These are phyloP conservation scores for Curvularia sp. DNA, from an alignment of 2,329 filamentous ascomycete genomes.

Conservation along the genomic window DNA sequence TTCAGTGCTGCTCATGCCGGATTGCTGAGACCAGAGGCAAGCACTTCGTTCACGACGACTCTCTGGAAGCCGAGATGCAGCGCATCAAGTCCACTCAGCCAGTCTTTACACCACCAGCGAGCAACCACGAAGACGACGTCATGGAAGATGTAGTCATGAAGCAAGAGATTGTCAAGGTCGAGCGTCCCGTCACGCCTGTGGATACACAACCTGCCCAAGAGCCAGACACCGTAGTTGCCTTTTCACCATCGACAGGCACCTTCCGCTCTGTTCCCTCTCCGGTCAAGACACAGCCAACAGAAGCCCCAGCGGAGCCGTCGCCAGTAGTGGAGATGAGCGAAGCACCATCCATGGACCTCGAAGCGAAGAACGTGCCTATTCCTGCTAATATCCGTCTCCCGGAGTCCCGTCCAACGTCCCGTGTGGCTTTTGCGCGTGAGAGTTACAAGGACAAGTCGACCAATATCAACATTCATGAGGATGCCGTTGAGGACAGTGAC, in stretches of 20 bases:
- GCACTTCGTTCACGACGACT: slow-evolving; percentile 50
- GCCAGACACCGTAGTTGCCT: slow-evolving; percentile 37
- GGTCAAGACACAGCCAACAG: slow-evolving; percentile 28
- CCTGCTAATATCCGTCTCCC: slow-evolving; percentile 21
- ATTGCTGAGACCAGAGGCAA: slow-evolving; percentile 50
- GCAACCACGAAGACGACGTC: slow-evolving; percentile 62
- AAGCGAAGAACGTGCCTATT: slow-evolving; percentile 29
- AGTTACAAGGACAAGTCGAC: slow-evolving; percentile 23
- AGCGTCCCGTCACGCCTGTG: slow-evolving; percentile 33
- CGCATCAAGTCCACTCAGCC: slow-evolving; percentile 54
- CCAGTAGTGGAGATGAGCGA: slow-evolving; percentile 28
- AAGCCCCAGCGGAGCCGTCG: slow-evolving; percentile 25
- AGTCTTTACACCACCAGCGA: slow-evolving; percentile 68
- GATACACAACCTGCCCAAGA: slow-evolving; percentile 10
- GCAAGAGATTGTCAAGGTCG: slow-evolving; percentile 27
- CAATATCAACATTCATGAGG: slow-evolving; percentile 42
- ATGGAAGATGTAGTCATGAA: slow-evolving; percentile 43
- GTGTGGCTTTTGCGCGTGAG: slow-evolving; percentile 19
- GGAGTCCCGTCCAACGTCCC: slow-evolving; percentile 13
- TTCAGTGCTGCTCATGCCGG: slow-evolving; percentile 69
- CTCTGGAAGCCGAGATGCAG: slow-evolving; percentile 46
- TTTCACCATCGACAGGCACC: slow-evolving; percentile 50
- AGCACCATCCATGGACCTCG: slow-evolving; percentile 35
- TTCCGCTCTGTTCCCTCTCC: slow-evolving; percentile 47
- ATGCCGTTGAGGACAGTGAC: slow-evolving; percentile 42